phyloP scores from a whole-genome alignment of 2,329 filamentous ascomycete species.

The Sporothrix pseudoabietina region DNA sequence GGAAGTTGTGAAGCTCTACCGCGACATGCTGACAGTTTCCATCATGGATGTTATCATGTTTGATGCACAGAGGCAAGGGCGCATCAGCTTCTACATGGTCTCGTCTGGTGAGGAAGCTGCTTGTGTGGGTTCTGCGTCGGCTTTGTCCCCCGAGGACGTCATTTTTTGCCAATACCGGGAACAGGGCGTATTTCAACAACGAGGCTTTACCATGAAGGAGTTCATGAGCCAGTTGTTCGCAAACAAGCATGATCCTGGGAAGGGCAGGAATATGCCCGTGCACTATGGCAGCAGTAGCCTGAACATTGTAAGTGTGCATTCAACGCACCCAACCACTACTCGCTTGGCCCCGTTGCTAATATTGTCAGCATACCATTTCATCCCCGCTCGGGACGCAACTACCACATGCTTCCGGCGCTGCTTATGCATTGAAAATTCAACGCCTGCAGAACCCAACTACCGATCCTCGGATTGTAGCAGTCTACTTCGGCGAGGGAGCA shows the following conservation, averaged over 20 bases:
- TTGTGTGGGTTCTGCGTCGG: conserved; percentile 83
- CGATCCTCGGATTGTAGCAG: conserved; percentile 65
- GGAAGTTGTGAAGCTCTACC: conserved; percentile 61
- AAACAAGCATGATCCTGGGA: conserved; percentile 76
- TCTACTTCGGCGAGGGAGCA: conserved; percentile 81
- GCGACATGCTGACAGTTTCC: conserved; percentile 67
- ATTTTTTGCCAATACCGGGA: conserved; percentile 95
- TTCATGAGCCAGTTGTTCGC: conserved; percentile 97
- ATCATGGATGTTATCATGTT: conserved; percentile 99
- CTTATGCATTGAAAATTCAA: conserved; percentile 77
- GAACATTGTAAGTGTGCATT: conserved; percentile 67
- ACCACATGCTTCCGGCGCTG: conserved; percentile 75
- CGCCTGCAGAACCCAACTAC: conserved; percentile 64
- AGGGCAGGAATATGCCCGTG: conserved; percentile 93
- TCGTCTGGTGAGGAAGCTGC: conserved; percentile 94
- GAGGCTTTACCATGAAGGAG: conserved; percentile 81
- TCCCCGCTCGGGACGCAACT: conserved; percentile 78
- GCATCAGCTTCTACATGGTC: conserved; percentile 96
- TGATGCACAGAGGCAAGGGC: conserved; percentile 93
- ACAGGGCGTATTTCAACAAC: conserved; percentile 84
- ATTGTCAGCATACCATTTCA: conserved; percentile 68
- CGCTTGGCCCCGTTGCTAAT: neutral
- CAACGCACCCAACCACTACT: neutral
- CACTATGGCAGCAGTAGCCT: conserved; percentile 86
- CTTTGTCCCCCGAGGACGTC: conserved; percentile 79